Percentiles rank a stretch among this genome's conserved stretches.
phyloP scores from a whole-genome alignment of 495 filamentous ascomycete species.

The Daldinia decipiens region DNA sequence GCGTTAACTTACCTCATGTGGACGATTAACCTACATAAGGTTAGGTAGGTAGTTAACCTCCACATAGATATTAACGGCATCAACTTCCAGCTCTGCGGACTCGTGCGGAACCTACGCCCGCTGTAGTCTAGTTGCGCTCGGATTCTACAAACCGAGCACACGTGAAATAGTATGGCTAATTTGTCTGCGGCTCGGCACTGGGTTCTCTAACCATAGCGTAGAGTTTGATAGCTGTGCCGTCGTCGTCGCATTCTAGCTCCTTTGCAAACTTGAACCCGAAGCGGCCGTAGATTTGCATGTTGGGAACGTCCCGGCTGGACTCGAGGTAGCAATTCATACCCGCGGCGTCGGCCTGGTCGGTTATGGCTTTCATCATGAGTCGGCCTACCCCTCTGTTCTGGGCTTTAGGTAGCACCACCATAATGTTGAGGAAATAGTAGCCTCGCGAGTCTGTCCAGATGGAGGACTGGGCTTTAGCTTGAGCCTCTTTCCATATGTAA shows the following conservation, averaged over 20 bases:
- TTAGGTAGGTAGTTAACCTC: conserved; percentile 4
- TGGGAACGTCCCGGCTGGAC: conserved; percentile 69
- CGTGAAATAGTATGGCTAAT: conserved; percentile 16
- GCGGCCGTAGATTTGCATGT: conserved; percentile 71
- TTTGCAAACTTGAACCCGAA: conserved; percentile 70
- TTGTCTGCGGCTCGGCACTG: conserved; percentile 31
- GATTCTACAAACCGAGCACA: neutral
- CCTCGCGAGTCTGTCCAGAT: conserved; percentile 69
- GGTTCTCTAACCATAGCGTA: conserved; percentile 65
- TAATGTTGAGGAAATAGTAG: conserved; percentile 77
- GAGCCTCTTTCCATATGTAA: conserved; percentile 71
- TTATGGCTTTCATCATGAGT: conserved; percentile 66
- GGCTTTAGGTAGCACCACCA: conserved; percentile 68
- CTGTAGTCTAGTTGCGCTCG: neutral
- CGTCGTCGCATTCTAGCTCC: conserved; percentile 71
- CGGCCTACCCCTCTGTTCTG: conserved; percentile 70
- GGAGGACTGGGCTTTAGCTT: conserved; percentile 64
- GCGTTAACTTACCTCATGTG: neutral
- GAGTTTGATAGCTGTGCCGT: conserved; percentile 58
- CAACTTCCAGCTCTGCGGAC: neutral
- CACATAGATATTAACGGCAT: neutral
- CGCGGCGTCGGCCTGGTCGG: conserved; percentile 67
- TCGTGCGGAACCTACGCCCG: neutral
- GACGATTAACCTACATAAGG: neutral
- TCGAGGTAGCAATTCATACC: conserved; percentile 72